Base-by-base conservation (phyloP, 305 asterid species). In the Striga hermonthica region DNA sequence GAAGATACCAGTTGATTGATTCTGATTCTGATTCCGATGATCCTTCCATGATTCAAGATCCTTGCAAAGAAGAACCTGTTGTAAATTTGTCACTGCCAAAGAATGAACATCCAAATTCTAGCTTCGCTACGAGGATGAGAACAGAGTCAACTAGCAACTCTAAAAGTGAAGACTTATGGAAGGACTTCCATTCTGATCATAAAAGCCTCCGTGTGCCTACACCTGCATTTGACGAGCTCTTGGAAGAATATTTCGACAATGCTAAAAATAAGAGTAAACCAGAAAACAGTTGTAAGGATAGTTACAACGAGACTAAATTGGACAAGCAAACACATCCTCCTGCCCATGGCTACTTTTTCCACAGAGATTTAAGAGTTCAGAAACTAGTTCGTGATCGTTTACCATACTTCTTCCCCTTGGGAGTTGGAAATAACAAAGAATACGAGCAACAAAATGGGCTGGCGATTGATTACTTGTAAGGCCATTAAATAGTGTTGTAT, bases 11-110 rank as follows among this genome's bases (percentile, higher is more conserved):
- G 80, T 72, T 92, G 81, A 83, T 92, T 41, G 91, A 84, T 78
- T 91, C 96, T 48, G 96, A 85, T 80, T 86, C 91, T 66, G 96
- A 85, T 79, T 86, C 91, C 66, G 98, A 87, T 69, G 89, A 86
- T 71, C 82, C 84, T 71, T 80, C 83, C 58, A 41, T 66, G 54
- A 65, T 49, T 41, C 81, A 76, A 59, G 72, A 56, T 62, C 47
- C 52, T 6, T 62, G 52, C 57, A 60, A 60, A 58, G 77, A 59
- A 62, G 49, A n/a, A 52, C 80, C 74, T 74, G 48, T 9, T 53
- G 74, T 61, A 54, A 66, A 3, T 72, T 73, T 77, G 54, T 70
- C 76, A 68, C 31, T 22, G 31, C 69, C 73, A 14, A 73, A 69
- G 28, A 72, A 57, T 12, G 68, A 69, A 53, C 75, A 40, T 12